Evolutionary conservation across 75 land plant genomes (phyloP).

Genomic region (Sequoia sempervirens): DNA sequence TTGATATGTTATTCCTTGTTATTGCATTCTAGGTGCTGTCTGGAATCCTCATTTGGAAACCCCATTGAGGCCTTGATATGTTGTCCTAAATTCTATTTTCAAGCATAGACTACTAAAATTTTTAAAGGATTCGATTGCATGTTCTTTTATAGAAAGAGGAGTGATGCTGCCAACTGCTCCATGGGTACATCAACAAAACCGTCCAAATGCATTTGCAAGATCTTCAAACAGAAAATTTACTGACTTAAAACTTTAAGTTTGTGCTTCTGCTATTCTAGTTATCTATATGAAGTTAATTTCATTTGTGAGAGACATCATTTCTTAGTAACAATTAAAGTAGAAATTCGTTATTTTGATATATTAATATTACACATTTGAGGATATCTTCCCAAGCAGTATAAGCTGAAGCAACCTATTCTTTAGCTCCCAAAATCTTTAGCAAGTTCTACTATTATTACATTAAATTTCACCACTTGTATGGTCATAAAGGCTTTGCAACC

Average conservation of each 20-base stretch:
- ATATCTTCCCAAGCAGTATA: neutral
- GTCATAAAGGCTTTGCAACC: neutral
- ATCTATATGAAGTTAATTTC: neutral
- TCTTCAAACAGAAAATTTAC: neutral
- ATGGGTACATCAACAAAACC: neutral
- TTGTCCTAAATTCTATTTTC: neutral
- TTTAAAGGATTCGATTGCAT: neutral
- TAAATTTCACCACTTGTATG: neutral
- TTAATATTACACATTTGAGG: neutral
- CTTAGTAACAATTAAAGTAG: neutral
- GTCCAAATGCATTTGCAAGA: neutral
- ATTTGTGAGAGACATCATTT: neutral
- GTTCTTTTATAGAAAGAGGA: neutral
- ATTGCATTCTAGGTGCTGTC: neutral
- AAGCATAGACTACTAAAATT: neutral
- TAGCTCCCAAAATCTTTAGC: neutral
- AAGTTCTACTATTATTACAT: neutral
- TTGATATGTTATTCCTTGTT: neutral
- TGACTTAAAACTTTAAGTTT: neutral
- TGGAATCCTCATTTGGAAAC: neutral
- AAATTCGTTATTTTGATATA: neutral
- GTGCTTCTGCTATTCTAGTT: neutral
- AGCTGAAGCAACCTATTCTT: neutral
- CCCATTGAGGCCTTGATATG: neutral
- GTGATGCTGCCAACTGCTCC: neutral